Percentiles rank a stretch among this genome's conserved stretches.
phyloP scores from a whole-genome alignment of 2,329 filamentous ascomycete species.

The Apiospora aurea region DNA sequence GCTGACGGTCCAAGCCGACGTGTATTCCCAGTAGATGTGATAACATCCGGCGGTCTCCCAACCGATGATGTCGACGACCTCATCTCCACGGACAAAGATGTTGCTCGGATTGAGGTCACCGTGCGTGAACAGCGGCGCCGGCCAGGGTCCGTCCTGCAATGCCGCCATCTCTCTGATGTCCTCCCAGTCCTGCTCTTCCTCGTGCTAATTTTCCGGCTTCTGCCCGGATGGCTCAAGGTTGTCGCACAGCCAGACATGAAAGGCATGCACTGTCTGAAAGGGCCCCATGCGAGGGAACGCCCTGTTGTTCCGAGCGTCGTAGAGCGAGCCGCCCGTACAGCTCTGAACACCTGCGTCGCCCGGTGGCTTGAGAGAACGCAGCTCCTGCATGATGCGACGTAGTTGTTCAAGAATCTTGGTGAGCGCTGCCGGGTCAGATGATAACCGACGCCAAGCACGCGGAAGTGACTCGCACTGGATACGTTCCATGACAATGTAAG shows the following conservation, averaged over 20 bases:
- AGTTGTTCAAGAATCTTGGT: conserved; percentile 34
- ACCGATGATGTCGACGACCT: conserved; percentile 37
- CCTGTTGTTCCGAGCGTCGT: neutral
- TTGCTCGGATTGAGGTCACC: conserved; percentile 42
- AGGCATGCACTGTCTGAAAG: no score
- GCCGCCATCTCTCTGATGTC: no score
- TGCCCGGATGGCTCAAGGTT: conserved; percentile 41
- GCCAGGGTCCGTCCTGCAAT: no score
- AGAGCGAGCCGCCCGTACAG: conserved; percentile 33
- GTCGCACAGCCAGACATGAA: conserved; percentile 29
- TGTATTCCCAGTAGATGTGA: conserved; percentile 35
- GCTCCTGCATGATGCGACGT: conserved; percentile 33
- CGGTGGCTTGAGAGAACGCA: conserved; percentile 35
- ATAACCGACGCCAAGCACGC: conserved; percentile 24
- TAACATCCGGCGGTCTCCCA: conserved; percentile 31
- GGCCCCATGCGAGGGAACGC: no score
- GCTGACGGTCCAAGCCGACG: conserved; percentile 26
- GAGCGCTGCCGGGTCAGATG: no score
- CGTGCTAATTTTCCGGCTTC: neutral
- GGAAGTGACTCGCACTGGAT: conserved; percentile 34
- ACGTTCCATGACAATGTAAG: conserved; percentile 55
- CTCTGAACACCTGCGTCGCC: conserved; percentile 32
- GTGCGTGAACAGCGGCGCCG: conserved; percentile 29
- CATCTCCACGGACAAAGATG: conserved; percentile 37
- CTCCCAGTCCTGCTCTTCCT: no score